These are phyloP conservation scores for Cladosporium cucumerinum DNA, from an alignment of 2,329 filamentous ascomycete species.

Conservation along the genomic window DNA sequence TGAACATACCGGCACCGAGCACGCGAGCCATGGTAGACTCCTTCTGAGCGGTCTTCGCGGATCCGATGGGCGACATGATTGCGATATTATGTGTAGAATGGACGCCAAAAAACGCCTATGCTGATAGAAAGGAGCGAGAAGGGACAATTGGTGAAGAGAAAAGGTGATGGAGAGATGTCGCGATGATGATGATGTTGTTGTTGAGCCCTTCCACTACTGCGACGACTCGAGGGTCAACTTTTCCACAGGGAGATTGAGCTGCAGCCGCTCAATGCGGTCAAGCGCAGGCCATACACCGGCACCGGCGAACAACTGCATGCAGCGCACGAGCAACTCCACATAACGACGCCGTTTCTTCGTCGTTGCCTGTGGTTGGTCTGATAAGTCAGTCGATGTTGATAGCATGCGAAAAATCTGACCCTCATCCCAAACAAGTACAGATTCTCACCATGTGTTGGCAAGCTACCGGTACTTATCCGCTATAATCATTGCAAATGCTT, in stretches of 20 bases:
- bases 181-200: too few relatives aligned
- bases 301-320: background rate
- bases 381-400: background rate
- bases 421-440: too few relatives aligned
- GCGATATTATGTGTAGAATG: background rate
- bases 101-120: slow-evolving; percentile 12
- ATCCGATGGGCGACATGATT: slow-evolving; percentile 13
- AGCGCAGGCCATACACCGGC: background rate
- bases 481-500: too few relatives aligned
- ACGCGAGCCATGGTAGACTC: slow-evolving; percentile 88
- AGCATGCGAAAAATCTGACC: too few relatives aligned
- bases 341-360: background rate
- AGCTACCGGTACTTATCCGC: too few relatives aligned
- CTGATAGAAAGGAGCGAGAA: slow-evolving; percentile 4
- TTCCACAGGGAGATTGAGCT: background rate
- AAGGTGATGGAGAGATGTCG: background rate
- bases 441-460: too few relatives aligned
- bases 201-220: slow-evolving; percentile 7
- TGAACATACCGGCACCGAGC: slow-evolving; percentile 74
- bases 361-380: background rate
- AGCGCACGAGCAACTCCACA: background rate
- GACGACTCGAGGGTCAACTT: slow-evolving; percentile 3
- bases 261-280: background rate
- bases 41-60: slow-evolving; percentile 65
- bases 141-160: background rate